Percentiles rank a stretch among this genome's conserved stretches.
phyloP scores from a whole-genome alignment of 78 protist species.

The Dictyostelium brefeldianum region DNA sequence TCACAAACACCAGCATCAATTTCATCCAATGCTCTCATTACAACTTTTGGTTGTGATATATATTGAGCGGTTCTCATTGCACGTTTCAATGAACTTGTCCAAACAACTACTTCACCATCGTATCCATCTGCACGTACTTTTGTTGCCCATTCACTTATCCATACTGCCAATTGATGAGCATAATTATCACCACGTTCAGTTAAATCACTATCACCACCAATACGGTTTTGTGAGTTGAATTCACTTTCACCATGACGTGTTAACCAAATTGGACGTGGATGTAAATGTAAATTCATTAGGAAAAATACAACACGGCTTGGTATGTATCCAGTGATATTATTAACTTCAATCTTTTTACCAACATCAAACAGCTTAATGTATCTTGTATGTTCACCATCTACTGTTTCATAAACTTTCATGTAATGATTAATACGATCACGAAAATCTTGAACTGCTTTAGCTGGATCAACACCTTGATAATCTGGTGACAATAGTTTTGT shows the following conservation, averaged over 20 bases:
- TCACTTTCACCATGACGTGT: conserved; percentile 95
- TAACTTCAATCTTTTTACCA: conserved; percentile 79
- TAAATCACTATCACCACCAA: conserved; percentile 96
- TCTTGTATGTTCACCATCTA: conserved; percentile 36
- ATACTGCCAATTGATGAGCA: conserved; percentile 86
- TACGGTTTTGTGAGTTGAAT: conserved; percentile 83
- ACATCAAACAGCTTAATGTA: conserved; percentile 84
- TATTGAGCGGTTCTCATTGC: conserved; percentile 86
- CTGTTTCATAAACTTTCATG: conserved; percentile 80
- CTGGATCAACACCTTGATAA: conserved; percentile 69
- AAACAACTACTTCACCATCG: conserved; percentile 77
- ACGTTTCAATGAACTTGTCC: conserved; percentile 88
- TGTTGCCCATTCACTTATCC: conserved; percentile 55
- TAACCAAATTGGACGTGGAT: conserved; percentile 89
- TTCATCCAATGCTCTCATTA: conserved; percentile 92
- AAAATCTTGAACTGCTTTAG: conserved; percentile 87
- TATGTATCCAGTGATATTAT: conserved; percentile 88
- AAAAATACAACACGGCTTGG: conserved; percentile 87
- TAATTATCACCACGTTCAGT: conserved; percentile 86
- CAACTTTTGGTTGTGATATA: conserved; percentile 78
- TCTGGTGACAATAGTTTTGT: conserved; percentile 85
- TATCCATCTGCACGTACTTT: conserved; percentile 25
- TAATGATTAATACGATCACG: conserved; percentile 82
- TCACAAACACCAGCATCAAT: conserved; percentile 97
- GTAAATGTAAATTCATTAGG: conserved; percentile 90